phyloP scores from a whole-genome alignment of 169 alveolate species.

The Pseudocohnilembus persalinus region DNA sequence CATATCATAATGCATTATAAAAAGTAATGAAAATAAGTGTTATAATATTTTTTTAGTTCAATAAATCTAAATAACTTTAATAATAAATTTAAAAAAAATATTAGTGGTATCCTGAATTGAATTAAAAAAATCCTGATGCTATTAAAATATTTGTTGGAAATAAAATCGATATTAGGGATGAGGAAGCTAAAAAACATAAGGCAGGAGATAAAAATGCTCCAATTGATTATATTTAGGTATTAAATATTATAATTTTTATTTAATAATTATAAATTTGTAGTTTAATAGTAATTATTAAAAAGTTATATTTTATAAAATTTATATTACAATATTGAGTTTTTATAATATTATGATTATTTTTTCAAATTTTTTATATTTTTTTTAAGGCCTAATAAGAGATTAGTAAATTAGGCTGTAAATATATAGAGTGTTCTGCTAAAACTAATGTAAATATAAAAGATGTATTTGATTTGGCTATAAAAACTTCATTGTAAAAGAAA shows the following conservation, averaged over 20 bases:
- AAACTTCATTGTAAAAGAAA: not conserved
- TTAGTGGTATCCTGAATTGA: slow-evolving; percentile 57
- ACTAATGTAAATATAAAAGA: slow-evolving; percentile 36
- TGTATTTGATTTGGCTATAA: slow-evolving; percentile 48
- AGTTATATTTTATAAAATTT: too few species aligned
- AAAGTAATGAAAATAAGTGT: slow-evolving; percentile 38
- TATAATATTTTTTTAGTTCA: too few species aligned
- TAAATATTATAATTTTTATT: too few species aligned
- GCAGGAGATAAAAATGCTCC: slow-evolving; percentile 14
- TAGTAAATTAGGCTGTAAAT: slow-evolving; percentile 33
- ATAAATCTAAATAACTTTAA: too few species aligned
- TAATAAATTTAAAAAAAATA: not conserved
- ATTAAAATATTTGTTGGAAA: slow-evolving; percentile 57
- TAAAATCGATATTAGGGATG: slow-evolving; percentile 50
- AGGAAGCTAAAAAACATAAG: slow-evolving; percentile 27
- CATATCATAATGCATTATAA: slow-evolving; percentile 55
- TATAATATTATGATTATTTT: too few species aligned
- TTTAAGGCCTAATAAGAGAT: slow-evolving; percentile 22
- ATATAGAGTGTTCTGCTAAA: slow-evolving; percentile 52
- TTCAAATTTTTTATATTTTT: too few species aligned
- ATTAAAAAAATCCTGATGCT: slow-evolving; percentile 36
- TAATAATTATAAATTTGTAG: too few species aligned
- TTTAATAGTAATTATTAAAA: too few species aligned
- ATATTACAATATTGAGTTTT: too few species aligned
- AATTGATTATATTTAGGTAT: not conserved